Conservation (phyloP, 1,139 yeast species). For the Kluyveromyces marxianus region DNA sequence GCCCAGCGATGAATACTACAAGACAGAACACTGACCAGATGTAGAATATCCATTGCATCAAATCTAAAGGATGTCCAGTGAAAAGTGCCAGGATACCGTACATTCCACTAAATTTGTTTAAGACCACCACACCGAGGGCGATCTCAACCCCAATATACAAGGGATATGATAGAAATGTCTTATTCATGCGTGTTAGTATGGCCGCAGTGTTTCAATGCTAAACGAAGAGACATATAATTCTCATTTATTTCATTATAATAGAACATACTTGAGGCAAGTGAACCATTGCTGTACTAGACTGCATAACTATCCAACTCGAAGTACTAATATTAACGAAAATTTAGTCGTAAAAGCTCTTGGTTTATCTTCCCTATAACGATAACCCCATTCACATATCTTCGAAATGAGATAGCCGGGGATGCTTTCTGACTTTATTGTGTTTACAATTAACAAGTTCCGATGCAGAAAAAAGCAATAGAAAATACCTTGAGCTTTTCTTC, state of each 20-base stretch:
- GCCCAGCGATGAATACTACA: slow-evolving; percentile 61
- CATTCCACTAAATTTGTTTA: slow-evolving; percentile 84
- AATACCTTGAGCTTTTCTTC: too few relatives aligned
- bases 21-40: slow-evolving; percentile 54
- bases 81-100: slow-evolving; percentile 81
- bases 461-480: too few relatives aligned
- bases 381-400: too few relatives aligned
- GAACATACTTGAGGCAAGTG: slow-evolving; percentile 11
- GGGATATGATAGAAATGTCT: slow-evolving; percentile 40
- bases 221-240: too few relatives aligned
- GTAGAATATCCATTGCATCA: slow-evolving; percentile 79
- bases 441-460: too few relatives aligned
- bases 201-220: too few relatives aligned
- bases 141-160: slow-evolving; percentile 83
- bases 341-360: too few relatives aligned
- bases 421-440: too few relatives aligned
- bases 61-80: slow-evolving; percentile 82
- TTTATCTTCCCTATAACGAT: too few relatives aligned
- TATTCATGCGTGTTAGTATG: background rate
- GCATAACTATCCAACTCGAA: background rate
- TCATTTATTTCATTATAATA: background rate
- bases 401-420: too few relatives aligned
- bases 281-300: slow-evolving; percentile 5
- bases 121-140: slow-evolving; percentile 66
- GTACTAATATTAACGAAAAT: background rate